phyloP scores from a whole-genome alignment of 805 yeast species.

The Zygoascus flipseniorum region DNA sequence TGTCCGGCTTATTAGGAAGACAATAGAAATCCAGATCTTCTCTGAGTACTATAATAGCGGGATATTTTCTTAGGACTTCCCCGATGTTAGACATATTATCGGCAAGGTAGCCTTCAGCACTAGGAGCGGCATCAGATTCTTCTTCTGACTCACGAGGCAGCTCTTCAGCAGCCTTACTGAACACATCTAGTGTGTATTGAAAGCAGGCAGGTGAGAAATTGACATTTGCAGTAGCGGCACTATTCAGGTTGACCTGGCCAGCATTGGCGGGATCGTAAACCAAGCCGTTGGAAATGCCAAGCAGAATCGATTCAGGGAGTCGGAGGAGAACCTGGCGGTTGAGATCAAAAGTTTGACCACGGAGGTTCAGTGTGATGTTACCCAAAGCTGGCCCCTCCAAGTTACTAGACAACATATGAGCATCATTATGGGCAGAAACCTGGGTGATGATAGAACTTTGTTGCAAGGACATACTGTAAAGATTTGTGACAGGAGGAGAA shows the following conservation, averaged over 20 bases:
- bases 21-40: slow-evolving; percentile 94
- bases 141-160: slow-evolving; percentile 24
- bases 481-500: slow-evolving; percentile 14
- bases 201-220: slow-evolving; percentile 84
- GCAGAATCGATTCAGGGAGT: slow-evolving; percentile 79
- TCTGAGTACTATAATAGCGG: slow-evolving; percentile 82
- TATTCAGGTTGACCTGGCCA: slow-evolving; percentile 69
- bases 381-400: slow-evolving; percentile 30
- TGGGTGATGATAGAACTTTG: slow-evolving; percentile 53
- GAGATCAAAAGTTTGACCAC: slow-evolving; percentile 66
- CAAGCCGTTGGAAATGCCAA: slow-evolving; percentile 87
- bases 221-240: slow-evolving; percentile 65
- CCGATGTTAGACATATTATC: slow-evolving; percentile 6
- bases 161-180: slow-evolving; percentile 61
- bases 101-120: slow-evolving; percentile 1
- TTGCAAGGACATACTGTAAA: slow-evolving; percentile 19
- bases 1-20: slow-evolving; percentile 60
- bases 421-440: slow-evolving; percentile 40
- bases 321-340: slow-evolving; percentile 86
- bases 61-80: slow-evolving; percentile 29
- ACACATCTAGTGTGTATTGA: slow-evolving; percentile 67
- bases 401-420: not conserved
- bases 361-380: slow-evolving; percentile 65
- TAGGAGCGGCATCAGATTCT: slow-evolving; percentile 14
- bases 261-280: slow-evolving; percentile 70